Conservation (phyloP, 2,329 filamentous ascomycete genomes). For the Nemania abortiva region DNA sequence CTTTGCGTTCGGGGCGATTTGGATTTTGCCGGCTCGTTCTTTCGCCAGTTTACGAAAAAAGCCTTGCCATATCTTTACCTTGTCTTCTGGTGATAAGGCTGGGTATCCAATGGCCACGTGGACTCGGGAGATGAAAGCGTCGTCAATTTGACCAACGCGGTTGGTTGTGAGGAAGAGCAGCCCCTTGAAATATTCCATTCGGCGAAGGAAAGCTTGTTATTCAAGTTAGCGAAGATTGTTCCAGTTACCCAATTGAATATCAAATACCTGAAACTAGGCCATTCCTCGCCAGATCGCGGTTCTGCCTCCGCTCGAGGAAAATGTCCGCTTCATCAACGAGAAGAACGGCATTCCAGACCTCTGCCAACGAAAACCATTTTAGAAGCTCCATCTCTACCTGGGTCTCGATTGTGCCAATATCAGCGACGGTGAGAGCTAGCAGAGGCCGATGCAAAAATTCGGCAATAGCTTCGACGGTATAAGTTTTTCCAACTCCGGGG, state of each 20-base stretch:
- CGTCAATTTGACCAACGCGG: constrained; percentile 54
- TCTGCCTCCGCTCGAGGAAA: constrained; percentile 42
- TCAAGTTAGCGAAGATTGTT: neutral
- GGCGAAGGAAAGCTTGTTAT: constrained; percentile 42
- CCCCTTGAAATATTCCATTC: constrained; percentile 47
- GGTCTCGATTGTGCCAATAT: constrained; percentile 43
- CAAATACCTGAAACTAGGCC: constrained; percentile 28
- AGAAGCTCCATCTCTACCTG: constrained; percentile 47
- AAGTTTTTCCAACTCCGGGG: constrained; percentile 37
- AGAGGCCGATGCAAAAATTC: constrained; percentile 44
- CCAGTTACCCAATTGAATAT: too few species aligned
- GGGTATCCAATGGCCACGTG: constrained; percentile 50
- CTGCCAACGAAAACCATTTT: constrained; percentile 44
- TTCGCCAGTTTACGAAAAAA: constrained; percentile 26
- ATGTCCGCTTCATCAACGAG: constrained; percentile 49
- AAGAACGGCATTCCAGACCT: constrained; percentile 46
- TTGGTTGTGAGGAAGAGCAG: constrained; percentile 49
- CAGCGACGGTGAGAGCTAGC: constrained; percentile 45
- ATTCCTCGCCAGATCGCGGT: constrained; percentile 38
- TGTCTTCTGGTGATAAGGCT: neutral
- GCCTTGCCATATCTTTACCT: constrained; percentile 30
- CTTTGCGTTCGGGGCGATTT: constrained; percentile 18
- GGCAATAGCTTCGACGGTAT: constrained; percentile 36
- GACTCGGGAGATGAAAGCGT: constrained; percentile 53
- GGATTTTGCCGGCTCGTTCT: constrained; percentile 28